Conservation (phyloP, 441 rosid genomes). For the Pelargonium cotyledonis region DNA sequence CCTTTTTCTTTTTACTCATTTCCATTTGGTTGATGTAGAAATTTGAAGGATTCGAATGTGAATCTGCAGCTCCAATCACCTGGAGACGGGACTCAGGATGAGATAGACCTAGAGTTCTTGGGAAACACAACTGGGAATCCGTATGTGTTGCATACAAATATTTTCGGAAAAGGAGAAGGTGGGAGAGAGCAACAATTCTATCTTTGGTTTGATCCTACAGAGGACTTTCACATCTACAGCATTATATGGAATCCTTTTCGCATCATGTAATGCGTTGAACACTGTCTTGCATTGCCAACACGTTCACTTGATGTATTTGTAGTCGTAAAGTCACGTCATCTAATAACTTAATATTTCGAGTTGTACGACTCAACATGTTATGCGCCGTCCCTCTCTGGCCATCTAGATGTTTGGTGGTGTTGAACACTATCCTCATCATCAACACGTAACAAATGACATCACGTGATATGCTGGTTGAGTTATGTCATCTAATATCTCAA, state of each 20-base stretch:
- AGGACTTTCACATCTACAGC: not conserved
- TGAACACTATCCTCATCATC: too few relatives aligned
- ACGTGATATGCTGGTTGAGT: too few relatives aligned
- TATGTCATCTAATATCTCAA: too few relatives aligned
- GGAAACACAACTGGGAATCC: not conserved
- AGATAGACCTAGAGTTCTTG: constrained; percentile 1
- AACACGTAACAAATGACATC: too few relatives aligned
- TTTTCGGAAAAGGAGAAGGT: constrained; percentile 2
- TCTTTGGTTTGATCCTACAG: not conserved
- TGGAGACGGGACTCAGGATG: not conserved
- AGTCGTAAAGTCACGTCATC: too few relatives aligned
- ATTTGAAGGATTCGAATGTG: not conserved
- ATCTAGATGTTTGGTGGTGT: too few relatives aligned
- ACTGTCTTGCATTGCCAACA: too few relatives aligned
- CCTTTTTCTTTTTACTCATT: not conserved
- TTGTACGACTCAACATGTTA: too few relatives aligned
- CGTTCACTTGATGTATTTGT: too few relatives aligned
- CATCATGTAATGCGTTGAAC: not conserved
- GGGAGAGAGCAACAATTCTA: constrained; percentile 7
- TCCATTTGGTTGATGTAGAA: not conserved
- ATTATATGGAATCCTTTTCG: constrained; percentile 9
- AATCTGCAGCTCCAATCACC: constrained; percentile 3
- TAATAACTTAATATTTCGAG: too few relatives aligned
- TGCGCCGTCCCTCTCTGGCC: too few relatives aligned
- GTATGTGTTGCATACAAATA: constrained; percentile 1